phyloP scores from a whole-genome alignment of 2,329 filamentous ascomycete species.

The Microdochium trichocladiopsis region DNA sequence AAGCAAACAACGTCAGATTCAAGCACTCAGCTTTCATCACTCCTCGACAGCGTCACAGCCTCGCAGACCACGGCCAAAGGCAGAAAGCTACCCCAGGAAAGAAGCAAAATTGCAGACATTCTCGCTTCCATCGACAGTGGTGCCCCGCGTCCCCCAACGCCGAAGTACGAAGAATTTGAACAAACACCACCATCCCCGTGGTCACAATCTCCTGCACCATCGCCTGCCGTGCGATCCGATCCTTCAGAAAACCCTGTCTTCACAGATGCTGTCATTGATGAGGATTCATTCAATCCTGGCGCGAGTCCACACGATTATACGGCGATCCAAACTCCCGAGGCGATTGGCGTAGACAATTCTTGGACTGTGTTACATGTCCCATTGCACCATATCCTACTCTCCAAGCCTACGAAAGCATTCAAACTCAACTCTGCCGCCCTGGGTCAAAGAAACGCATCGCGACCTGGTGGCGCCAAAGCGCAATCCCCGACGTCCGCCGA shows the following conservation, averaged over 20 bases:
- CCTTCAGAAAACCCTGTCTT: constrained; percentile 89
- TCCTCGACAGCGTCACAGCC: constrained; percentile 33
- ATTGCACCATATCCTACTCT: constrained; percentile 67
- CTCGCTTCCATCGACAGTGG: constrained; percentile 36
- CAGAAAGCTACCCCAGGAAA: constrained; percentile 26
- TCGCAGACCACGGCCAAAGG: constrained; percentile 18
- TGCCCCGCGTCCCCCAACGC: constrained; percentile 38
- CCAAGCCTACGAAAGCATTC: constrained; percentile 53
- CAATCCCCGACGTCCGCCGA: not conserved
- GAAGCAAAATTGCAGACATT: constrained; percentile 26
- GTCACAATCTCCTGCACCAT: constrained; percentile 93
- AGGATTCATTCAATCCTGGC: constrained; percentile 80
- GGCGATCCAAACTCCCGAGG: constrained; percentile 66
- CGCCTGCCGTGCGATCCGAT: constrained; percentile 78
- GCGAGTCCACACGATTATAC: constrained; percentile 70
- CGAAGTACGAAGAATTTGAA: constrained; percentile 84
- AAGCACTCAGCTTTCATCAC: constrained; percentile 41
- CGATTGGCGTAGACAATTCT: constrained; percentile 84
- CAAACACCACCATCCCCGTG: constrained; percentile 87
- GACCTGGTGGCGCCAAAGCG: constrained; percentile 8
- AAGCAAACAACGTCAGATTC: constrained; percentile 35
- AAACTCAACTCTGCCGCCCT: constrained; percentile 49
- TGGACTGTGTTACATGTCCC: constrained; percentile 92
- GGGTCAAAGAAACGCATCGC: constrained; percentile 43
- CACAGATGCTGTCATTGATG: constrained; percentile 68